Conservation (phyloP, 73 alveolate genomes). For the Paramecium sexaurelia region DNA sequence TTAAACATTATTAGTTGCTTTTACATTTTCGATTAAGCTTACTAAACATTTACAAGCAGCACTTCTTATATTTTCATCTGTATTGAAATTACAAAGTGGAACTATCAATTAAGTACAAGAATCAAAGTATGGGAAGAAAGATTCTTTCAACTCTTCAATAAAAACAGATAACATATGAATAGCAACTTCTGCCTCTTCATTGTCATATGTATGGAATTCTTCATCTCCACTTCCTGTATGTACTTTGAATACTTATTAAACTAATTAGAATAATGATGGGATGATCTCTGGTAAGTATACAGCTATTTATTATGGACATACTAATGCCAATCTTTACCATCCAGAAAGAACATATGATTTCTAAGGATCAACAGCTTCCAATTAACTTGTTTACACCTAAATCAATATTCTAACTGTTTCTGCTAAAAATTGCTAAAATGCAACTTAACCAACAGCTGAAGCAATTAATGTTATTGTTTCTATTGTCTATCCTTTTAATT, state of each 20-base stretch:
- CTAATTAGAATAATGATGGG: conserved; percentile 84
- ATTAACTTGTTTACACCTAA: conserved; percentile 72
- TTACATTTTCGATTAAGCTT: conserved; percentile 75
- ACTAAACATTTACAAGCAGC: conserved; percentile 83
- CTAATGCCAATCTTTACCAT: conserved; percentile 88
- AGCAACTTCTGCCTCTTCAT: conserved; percentile 91
- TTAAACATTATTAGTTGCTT: conserved; percentile 69
- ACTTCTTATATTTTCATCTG: conserved; percentile 82
- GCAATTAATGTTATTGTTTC: conserved; percentile 82
- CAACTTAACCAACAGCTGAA: conserved; percentile 81
- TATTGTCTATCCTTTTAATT: conserved; percentile 87
- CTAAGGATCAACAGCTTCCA: conserved; percentile 81
- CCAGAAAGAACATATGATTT: conserved; percentile 84
- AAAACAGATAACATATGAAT: conserved; percentile 86
- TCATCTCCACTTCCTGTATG: conserved; percentile 70
- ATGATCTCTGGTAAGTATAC: conserved; percentile 75
- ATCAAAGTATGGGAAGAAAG: conserved; percentile 82
- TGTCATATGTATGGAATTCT: conserved; percentile 81
- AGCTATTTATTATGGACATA: conserved; percentile 78
- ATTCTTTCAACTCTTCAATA: conserved; percentile 83
- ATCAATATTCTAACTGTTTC: conserved; percentile 73
- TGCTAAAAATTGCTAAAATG: conserved; percentile 76
- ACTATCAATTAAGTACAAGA: conserved; percentile 76
- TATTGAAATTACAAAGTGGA: conserved; percentile 74
- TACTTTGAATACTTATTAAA: conserved; percentile 75